A percentile compares a stretch with the other conserved stretches of the same genome.
Conservation (phyloP, 495 filamentous ascomycete genomes). For the Achaetomiella virescens region DNA sequence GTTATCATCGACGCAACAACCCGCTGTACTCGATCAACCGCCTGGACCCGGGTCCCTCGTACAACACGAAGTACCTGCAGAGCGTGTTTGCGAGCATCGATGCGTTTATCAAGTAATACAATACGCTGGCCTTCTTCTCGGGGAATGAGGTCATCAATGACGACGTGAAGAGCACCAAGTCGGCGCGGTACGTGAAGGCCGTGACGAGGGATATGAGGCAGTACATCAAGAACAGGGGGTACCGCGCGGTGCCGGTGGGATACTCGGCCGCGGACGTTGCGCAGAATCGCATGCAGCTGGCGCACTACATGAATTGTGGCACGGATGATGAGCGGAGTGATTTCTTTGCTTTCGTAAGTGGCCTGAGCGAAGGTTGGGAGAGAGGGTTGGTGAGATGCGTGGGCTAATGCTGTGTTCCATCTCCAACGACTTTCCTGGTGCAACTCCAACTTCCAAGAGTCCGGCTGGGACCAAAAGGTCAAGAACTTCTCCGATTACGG, state of each 20-base stretch:
- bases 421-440: constrained; percentile 98
- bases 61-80: background rate
- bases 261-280: constrained; percentile 88
- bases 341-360: constrained; percentile 79
- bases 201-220: constrained; percentile 85
- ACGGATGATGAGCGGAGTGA: constrained; percentile 77
- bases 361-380: background rate
- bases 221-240: constrained; percentile 68
- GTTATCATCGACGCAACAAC: constrained; percentile 30
- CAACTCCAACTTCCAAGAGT: constrained; percentile 66
- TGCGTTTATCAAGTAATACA: constrained; percentile 77
- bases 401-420: background rate
- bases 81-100: constrained; percentile 91
- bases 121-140: constrained; percentile 92
- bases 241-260: constrained; percentile 79
- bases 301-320: constrained; percentile 92
- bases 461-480: constrained; percentile 90
- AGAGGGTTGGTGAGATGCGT: background rate
- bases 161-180: constrained; percentile 56
- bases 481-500: constrained; percentile 85
- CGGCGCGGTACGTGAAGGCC: constrained; percentile 88
- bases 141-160: constrained; percentile 96
- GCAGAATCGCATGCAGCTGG: constrained; percentile 82
- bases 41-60: background rate
- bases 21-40: background rate